Evolutionary conservation across 1,139 yeast genomes (phyloP).

Genomic region (Torulaspora globosa): DNA sequence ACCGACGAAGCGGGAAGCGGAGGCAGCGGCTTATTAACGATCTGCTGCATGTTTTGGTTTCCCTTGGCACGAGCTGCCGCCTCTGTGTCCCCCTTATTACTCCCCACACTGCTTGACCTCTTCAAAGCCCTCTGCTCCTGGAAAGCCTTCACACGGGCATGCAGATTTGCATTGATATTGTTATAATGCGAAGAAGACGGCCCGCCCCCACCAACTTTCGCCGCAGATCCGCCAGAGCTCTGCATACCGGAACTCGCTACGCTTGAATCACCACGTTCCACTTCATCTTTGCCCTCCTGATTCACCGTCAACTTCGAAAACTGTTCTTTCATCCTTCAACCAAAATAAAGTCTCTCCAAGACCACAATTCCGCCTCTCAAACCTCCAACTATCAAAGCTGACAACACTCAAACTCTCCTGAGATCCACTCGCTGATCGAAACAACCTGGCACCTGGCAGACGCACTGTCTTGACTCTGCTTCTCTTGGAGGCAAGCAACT

Average conservation of each 20-base stretch:
- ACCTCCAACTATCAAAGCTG: background rate
- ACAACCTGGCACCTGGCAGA: background rate
- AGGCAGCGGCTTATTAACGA: slow-evolving; percentile 34
- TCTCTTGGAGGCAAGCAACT: background rate
- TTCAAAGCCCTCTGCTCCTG: slow-evolving; percentile 58
- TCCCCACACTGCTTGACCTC: slow-evolving; percentile 33
- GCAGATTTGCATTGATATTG: slow-evolving; percentile 58
- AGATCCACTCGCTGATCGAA: background rate
- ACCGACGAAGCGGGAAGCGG: slow-evolving; percentile 27
- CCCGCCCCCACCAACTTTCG: slow-evolving; percentile 19
- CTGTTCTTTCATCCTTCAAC: slow-evolving; percentile 12
- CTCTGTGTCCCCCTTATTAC: slow-evolving; percentile 19
- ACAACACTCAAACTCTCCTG: background rate
- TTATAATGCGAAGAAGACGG: slow-evolving; percentile 32
- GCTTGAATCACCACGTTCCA: slow-evolving; percentile 1
- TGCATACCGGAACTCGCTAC: background rate
- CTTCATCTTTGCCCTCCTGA: slow-evolving; percentile 9
- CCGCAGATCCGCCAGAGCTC: slow-evolving; percentile 10
- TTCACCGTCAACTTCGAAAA: slow-evolving; percentile 11
- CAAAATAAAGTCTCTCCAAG: background rate
- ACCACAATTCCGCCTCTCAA: background rate
- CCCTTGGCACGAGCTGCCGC: slow-evolving; percentile 10
- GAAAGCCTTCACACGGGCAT: slow-evolving; percentile 70
- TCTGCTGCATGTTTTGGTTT: slow-evolving; percentile 26
- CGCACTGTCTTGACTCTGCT: background rate